Evolutionary conservation across 306 rosid genomes (phyloP).

Genomic region (Spatholobus suberectus): DNA sequence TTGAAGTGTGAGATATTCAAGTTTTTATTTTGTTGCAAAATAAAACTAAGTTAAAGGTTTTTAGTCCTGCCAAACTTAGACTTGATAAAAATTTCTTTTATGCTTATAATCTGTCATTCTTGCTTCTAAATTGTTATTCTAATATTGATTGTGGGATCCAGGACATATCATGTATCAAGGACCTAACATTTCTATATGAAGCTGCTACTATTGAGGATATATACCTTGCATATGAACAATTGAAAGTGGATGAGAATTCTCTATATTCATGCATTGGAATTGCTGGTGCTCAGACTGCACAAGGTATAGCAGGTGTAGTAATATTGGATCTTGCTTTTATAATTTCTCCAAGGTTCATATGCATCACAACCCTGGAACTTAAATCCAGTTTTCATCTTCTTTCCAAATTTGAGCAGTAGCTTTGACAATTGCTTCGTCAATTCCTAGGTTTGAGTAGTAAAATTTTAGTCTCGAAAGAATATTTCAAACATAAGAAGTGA

Average conservation of each 20-base stretch:
- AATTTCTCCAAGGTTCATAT: conserved; percentile 4
- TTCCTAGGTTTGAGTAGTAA: conserved; percentile 26
- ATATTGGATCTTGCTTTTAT: conserved; percentile 30
- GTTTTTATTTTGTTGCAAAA: conserved; percentile 22
- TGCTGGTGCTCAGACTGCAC: conserved; percentile 85
- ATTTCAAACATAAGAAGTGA: neutral
- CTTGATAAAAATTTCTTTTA: conserved; percentile 12
- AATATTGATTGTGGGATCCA: conserved; percentile 55
- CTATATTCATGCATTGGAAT: conserved; percentile 88
- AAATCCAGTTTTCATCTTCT: conserved; percentile 1
- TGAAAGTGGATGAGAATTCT: conserved; percentile 86
- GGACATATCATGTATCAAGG: conserved; percentile 97
- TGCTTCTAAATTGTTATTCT: conserved; percentile 32
- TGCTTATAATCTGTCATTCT: neutral
- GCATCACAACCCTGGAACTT: conserved; percentile 11
- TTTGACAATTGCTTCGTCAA: conserved; percentile 4
- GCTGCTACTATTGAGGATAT: conserved; percentile 79
- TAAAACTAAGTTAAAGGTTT: conserved; percentile 18
- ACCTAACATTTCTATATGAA: conserved; percentile 77
- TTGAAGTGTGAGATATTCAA: conserved; percentile 9
- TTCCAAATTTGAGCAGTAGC: conserved; percentile 29
- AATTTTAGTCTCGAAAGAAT: neutral
- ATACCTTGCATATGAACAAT: conserved; percentile 86
- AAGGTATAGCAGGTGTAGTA: conserved; percentile 62
- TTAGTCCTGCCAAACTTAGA: conserved; percentile 8